phyloP scores from a whole-genome alignment of 202 grass and related monocot genomes.

The Schoenoplectus triqueter region DNA sequence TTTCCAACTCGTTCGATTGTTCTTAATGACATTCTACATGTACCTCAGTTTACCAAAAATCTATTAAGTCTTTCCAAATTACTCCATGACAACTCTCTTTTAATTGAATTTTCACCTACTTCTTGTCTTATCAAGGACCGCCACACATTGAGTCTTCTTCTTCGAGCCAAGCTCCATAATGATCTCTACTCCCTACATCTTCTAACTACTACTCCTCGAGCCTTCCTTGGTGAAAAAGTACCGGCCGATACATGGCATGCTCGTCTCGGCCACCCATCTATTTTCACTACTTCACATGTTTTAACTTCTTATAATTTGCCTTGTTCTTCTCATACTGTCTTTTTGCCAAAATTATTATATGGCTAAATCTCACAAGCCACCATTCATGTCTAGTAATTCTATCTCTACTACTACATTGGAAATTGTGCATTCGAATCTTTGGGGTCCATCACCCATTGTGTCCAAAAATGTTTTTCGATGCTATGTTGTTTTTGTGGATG shows the following conservation, averaged over 20 bases:
- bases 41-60: no score
- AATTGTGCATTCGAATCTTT: neutral
- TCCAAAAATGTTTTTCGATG: neutral
- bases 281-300: neutral
- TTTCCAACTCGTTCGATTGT: no score
- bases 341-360: neutral
- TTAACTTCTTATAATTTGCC: neutral
- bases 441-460: neutral
- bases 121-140: no score
- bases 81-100: no score
- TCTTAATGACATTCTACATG: no score
- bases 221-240: neutral
- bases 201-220: neutral
- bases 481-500: conserved; percentile 16
- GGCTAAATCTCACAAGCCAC: neutral
- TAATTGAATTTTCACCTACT: no score
- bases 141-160: no score
- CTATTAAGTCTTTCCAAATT: no score
- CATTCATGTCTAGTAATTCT: neutral
- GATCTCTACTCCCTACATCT: no score
- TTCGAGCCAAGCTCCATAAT: no score
- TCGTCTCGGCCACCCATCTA: neutral
- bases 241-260: neutral
- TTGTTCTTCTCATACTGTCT: neutral
- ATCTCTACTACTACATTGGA: neutral